Conservation (phyloP, 768 basidiomycete species). For the Trichaptum fuscoviolaceum region DNA sequence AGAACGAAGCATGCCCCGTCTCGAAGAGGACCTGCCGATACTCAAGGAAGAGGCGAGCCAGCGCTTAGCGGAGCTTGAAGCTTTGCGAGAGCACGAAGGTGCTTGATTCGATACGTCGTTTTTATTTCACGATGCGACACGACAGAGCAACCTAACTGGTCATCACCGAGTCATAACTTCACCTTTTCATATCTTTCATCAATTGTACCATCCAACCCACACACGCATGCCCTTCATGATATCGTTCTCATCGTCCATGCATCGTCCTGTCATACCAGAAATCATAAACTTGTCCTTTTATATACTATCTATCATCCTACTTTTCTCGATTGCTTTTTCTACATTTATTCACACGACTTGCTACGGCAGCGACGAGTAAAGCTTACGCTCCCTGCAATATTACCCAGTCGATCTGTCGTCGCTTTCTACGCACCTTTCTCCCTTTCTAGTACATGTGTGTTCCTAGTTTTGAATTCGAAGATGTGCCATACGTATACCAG, state of each 20-base stretch:
- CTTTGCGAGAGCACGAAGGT: neutral
- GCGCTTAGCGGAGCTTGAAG: neutral
- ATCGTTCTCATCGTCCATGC: neutral
- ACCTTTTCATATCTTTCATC: neutral
- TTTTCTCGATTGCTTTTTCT: neutral
- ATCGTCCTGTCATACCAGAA: neutral
- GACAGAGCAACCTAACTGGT: neutral
- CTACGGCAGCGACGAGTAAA: neutral
- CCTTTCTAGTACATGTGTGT: neutral
- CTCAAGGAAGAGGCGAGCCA: conserved; percentile 41
- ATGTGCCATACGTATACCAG: neutral
- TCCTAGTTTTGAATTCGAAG: neutral
- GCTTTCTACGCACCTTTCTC: neutral
- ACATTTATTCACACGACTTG: neutral
- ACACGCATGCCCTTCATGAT: neutral
- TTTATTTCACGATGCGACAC: neutral
- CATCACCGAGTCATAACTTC: neutral
- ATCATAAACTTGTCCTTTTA: neutral
- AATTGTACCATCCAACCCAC: neutral
- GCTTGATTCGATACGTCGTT: neutral
- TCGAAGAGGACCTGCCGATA: conserved; percentile 52
- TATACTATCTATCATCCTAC: neutral
- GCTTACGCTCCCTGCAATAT: neutral
- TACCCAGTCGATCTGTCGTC: neutral
- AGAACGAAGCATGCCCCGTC: conserved; percentile 53